Base-by-base conservation (phyloP, 78 protist species). In the Paratrimastix pyriformis region DNA sequence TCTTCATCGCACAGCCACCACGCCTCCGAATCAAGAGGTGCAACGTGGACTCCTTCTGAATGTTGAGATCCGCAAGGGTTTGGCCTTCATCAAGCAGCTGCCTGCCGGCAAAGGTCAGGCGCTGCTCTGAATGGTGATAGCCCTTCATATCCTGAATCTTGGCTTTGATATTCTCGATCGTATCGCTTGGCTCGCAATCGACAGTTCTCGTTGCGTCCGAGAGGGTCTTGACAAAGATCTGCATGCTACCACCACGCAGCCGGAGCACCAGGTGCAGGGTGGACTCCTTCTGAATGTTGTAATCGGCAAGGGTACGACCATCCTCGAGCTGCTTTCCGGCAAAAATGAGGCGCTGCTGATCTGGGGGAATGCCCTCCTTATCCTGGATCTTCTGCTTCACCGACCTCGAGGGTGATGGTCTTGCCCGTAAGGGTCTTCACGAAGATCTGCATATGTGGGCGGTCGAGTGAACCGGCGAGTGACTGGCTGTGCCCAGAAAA, bases 341-440 rank as follows among this genome's bases (percentile, higher is more conserved):
- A 33, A 82, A 82, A 55, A 82, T 77, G 24, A 82, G 72, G 54
- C 86, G 80, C 72, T 82, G 86, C 78, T 82, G 79, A 50, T 82
- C 86, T 3, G 82, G 82, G 18, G 86, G 86, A 54, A 82, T 71
- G 55, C 82, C 81, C 74, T 87, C 94, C 89, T 93, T 91, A 83
- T 93, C 97, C 84, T 91, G 97, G 83, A 94, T 94, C 91, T 96
- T 96, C 69, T 88, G 80, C 92, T 93, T 96, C 74, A 96, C 99
- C 95, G 55, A 91, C 96, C 79, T 93, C 97, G 21, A 96, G 88
- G 29, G 99, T 89, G 89, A 94, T 92, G 85, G 99, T 96, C 85
- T 94, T 96, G 65, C 99, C 97, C 38, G 97, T 90, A 7, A 93
- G 85, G 62, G 96, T 95, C 86, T 92, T 92, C 65, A 95, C 98